Conservation (phyloP, 1,139 yeast genomes). For the Sugiyamaella sp. region DNA sequence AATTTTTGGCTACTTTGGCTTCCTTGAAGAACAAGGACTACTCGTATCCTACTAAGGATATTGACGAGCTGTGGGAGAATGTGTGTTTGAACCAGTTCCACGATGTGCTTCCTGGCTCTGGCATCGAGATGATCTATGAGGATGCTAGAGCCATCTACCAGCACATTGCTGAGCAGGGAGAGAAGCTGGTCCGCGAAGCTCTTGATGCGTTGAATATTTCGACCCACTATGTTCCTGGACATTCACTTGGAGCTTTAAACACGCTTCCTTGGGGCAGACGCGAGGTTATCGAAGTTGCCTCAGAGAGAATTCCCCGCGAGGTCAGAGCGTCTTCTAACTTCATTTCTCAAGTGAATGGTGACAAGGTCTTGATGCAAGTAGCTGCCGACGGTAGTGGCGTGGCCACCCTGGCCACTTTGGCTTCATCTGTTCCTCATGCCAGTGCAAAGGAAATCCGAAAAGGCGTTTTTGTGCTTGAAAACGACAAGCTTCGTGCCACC, state of each 20-base stretch:
- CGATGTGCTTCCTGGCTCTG: slow-evolving; percentile 94
- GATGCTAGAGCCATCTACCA: slow-evolving; percentile 85
- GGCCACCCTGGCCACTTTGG: slow-evolving; percentile 21
- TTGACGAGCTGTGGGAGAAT: slow-evolving; percentile 82
- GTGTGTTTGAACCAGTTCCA: slow-evolving; percentile 92
- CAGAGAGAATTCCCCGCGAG: slow-evolving; percentile 12
- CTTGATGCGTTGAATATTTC: slow-evolving; percentile 48
- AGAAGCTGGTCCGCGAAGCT: slow-evolving; percentile 56
- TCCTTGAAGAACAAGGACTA: slow-evolving; percentile 57
- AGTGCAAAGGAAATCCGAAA: slow-evolving; percentile 46
- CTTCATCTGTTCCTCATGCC: slow-evolving; percentile 24
- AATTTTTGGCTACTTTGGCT: slow-evolving; percentile 75
- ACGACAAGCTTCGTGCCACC: slow-evolving; percentile 61
- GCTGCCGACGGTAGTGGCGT: slow-evolving; percentile 25
- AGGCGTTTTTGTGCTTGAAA: slow-evolving; percentile 55
- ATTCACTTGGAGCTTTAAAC: slow-evolving; percentile 47
- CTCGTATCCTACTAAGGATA: slow-evolving; percentile 67
- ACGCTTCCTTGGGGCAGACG: slow-evolving; percentile 72
- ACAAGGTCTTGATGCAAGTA: slow-evolving; percentile 23
- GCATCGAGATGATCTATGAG: slow-evolving; percentile 92
- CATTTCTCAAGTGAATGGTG: slow-evolving; percentile 15
- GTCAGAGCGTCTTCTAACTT: slow-evolving; percentile 5
- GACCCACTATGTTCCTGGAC: slow-evolving; percentile 28
- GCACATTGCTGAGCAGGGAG: slow-evolving; percentile 57
- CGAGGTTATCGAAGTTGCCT: slow-evolving; percentile 52